These are phyloP conservation scores for Solanum pinnatisectum DNA, from an alignment of 257 asterid genomes.

Conservation along the genomic window DNA sequence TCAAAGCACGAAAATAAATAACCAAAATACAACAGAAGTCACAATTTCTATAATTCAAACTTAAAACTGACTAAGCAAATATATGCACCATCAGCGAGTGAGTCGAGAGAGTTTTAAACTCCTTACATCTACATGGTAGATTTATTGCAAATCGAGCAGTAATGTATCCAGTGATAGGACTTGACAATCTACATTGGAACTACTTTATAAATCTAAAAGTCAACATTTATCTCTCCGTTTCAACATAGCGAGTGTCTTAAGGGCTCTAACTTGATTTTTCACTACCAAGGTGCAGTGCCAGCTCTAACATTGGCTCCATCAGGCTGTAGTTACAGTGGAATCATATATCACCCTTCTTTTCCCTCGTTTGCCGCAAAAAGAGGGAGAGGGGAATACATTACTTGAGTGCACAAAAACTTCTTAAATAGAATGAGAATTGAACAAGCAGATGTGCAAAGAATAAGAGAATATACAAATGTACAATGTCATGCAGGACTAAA, in stretches of 20 bases:
- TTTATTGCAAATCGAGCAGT: background rate
- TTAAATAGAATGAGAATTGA: background rate
- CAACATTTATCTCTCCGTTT: background rate
- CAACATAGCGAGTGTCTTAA: background rate
- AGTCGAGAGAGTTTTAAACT: background rate
- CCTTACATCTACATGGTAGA: background rate
- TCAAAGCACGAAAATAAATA: background rate
- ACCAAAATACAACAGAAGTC: background rate
- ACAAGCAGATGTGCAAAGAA: background rate
- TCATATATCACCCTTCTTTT: background rate
- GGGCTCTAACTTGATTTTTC: background rate
- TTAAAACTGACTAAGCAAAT: background rate
- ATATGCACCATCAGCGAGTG: background rate
- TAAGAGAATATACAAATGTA: background rate
- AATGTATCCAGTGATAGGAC: background rate
- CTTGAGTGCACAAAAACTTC: background rate
- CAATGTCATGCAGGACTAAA: background rate
- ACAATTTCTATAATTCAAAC: background rate
- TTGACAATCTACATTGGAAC: background rate
- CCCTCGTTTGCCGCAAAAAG: background rate
- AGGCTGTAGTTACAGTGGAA: background rate
- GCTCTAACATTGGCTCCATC: background rate
- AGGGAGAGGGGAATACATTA: background rate
- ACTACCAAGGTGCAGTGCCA: background rate
- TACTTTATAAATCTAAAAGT: background rate